These are phyloP conservation scores for Monilinia vaccinii-corymbosi DNA, from an alignment of 2,329 filamentous ascomycete genomes.

Conservation along the genomic window DNA sequence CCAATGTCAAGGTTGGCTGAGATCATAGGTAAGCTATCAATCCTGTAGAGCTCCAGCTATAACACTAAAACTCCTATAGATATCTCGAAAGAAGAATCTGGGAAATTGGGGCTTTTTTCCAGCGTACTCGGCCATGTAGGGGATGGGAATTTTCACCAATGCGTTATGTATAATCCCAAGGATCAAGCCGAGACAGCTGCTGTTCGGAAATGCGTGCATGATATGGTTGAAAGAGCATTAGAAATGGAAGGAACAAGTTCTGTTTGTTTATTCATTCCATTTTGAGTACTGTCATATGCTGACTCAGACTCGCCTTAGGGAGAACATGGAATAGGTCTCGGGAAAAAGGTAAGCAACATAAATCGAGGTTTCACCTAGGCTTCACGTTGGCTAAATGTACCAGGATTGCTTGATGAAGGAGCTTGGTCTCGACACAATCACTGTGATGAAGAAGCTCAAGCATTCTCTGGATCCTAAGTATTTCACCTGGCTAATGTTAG, in stretches of 20 bases:
- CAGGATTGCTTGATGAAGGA: slow-evolving; percentile 40
- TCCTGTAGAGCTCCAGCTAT: neutral
- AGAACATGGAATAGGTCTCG: slow-evolving; percentile 76
- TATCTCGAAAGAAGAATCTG: slow-evolving; percentile 76
- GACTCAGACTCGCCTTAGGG: slow-evolving; percentile 35
- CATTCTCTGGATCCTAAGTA: slow-evolving; percentile 61
- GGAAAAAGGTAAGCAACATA: slow-evolving; percentile 60
- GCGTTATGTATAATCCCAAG: slow-evolving; percentile 75
- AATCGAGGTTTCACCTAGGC: slow-evolving; percentile 31
- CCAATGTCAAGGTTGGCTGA: slow-evolving; percentile 66
- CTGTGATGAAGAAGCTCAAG: slow-evolving; percentile 77
- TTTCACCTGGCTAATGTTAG: neutral
- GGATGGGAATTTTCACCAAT: slow-evolving; percentile 88
- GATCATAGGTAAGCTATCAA: slow-evolving; percentile 42
- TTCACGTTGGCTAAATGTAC: slow-evolving; percentile 31
- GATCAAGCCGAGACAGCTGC: slow-evolving; percentile 60
- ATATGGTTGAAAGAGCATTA: slow-evolving; percentile 77
- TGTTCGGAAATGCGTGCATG: slow-evolving; percentile 70
- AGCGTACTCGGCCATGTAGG: slow-evolving; percentile 82
- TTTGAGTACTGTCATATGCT: neutral
- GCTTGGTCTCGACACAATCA: slow-evolving; percentile 68
- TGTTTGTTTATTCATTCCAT: slow-evolving; percentile 19
- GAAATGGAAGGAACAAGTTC: slow-evolving; percentile 92
- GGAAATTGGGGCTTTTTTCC: slow-evolving; percentile 65
- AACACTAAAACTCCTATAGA: slow-evolving; percentile 30